phyloP scores from a whole-genome alignment of 2,329 filamentous ascomycete genomes.

The Cladorrhinum sp. region DNA sequence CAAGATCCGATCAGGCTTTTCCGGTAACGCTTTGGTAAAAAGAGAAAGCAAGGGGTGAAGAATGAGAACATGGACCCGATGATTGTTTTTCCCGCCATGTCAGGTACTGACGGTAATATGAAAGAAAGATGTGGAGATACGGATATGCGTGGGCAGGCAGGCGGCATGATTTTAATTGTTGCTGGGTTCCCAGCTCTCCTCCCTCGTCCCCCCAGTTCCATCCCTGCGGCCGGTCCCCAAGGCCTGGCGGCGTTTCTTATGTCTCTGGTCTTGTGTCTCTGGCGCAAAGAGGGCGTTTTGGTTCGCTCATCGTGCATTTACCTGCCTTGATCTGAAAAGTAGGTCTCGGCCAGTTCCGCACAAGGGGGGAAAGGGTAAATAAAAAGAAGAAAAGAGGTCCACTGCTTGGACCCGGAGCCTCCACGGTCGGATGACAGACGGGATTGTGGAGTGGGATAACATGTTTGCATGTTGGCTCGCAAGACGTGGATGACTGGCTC shows the following conservation, averaged over 20 bases:
- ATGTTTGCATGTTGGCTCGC: constrained; percentile 19
- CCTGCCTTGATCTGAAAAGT: neutral
- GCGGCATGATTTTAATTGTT: neutral
- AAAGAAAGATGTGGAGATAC: neutral
- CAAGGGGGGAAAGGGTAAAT: too few species aligned
- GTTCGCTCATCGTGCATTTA: constrained; percentile 3
- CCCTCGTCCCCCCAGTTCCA: neutral
- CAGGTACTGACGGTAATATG: neutral
- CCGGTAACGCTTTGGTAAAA: neutral
- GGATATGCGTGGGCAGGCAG: neutral
- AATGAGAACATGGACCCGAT: neutral
- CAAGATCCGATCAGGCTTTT: neutral
- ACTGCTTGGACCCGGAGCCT: neutral
- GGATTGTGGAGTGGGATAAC: constrained; percentile 3
- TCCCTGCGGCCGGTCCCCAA: constrained; percentile 3
- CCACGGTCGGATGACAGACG: neutral
- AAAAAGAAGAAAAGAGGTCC: constrained; percentile 3
- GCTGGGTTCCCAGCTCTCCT: constrained; percentile 2
- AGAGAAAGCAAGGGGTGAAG: neutral
- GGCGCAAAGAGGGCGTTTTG: neutral
- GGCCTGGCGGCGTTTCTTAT: constrained; percentile 7
- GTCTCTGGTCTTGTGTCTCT: constrained; percentile 1
- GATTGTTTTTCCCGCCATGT: neutral
- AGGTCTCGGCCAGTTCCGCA: constrained; percentile 10
- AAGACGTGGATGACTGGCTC: constrained; percentile 16